phyloP scores from a whole-genome alignment of 257 asterid species.

The Linaria vulgaris region DNA sequence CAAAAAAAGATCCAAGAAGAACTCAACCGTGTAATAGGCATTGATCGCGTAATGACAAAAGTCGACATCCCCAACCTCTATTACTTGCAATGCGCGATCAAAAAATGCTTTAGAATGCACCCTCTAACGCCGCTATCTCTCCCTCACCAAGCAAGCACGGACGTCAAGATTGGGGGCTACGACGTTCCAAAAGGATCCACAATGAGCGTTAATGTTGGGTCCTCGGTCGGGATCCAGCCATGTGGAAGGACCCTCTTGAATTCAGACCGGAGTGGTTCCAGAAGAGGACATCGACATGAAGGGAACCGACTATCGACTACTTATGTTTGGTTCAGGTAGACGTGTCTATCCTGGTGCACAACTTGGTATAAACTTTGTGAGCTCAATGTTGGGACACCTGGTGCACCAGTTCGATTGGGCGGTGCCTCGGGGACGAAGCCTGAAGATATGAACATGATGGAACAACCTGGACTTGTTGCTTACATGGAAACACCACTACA shows the following conservation, averaged over 20 bases:
- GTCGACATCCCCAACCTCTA: constrained; percentile 62
- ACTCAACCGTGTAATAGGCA: constrained; percentile 63
- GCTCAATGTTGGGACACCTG: constrained; percentile 71
- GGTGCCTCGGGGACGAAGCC: constrained; percentile 52
- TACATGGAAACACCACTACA: constrained; percentile 68
- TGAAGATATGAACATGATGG: constrained; percentile 75
- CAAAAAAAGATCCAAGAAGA: constrained; percentile 81
- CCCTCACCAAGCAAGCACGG: constrained; percentile 66
- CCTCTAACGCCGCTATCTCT: constrained; percentile 86
- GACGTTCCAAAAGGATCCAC: constrained; percentile 78
- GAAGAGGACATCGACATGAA: constrained; percentile 82
- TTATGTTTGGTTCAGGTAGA: constrained; percentile 85
- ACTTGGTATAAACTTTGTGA: constrained; percentile 58
- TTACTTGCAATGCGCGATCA: constrained; percentile 59
- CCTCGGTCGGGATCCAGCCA: constrained; percentile 64
- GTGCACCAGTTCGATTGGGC: constrained; percentile 66
- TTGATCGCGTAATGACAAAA: constrained; percentile 55
- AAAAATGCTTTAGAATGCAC: constrained; percentile 72
- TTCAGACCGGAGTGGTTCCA: constrained; percentile 81
- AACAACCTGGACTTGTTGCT: constrained; percentile 78
- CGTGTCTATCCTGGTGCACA: constrained; percentile 82
- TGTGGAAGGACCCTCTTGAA: constrained; percentile 67
- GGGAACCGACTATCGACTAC: constrained; percentile 72
- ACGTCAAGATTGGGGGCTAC: constrained; percentile 69
- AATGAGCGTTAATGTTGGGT: constrained; percentile 85